Conservation (phyloP, 1,284 basidiomycete species). For the Cutaneotrichosporon cavernicola region DNA sequence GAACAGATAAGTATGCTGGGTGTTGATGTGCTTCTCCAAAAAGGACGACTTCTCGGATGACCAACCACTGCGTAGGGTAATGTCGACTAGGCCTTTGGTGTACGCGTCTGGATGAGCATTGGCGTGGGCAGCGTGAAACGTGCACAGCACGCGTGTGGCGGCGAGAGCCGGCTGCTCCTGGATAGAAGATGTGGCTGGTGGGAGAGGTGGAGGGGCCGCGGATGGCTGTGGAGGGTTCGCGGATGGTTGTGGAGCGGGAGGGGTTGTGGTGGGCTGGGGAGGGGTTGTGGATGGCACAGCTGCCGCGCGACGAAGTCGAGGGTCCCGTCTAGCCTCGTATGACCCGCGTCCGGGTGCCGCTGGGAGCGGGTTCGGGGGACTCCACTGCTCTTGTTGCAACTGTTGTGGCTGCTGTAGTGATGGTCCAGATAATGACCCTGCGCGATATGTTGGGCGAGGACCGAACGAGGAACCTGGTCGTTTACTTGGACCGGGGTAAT, state of each 20-base stretch:
- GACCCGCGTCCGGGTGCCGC: background rate
- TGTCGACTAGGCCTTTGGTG: background rate
- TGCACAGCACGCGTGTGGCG: background rate
- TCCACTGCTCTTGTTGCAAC: background rate
- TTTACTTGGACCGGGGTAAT: background rate
- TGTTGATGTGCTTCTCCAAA: background rate
- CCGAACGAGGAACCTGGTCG: background rate
- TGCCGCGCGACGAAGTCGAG: constrained; percentile 6
- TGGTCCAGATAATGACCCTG: background rate
- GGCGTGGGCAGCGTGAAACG: background rate
- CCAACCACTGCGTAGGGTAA: background rate
- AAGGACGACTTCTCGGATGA: background rate
- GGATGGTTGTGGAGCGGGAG: too few species aligned
- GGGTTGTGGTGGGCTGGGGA: background rate
- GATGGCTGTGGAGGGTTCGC: background rate
- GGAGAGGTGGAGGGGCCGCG: background rate
- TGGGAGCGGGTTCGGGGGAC: background rate
- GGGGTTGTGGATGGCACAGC: background rate
- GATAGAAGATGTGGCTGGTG: background rate
- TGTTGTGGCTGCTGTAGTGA: background rate
- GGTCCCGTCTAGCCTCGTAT: constrained; percentile 12
- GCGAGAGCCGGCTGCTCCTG: background rate
- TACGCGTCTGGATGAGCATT: background rate
- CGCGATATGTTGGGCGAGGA: background rate
- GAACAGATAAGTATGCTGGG: constrained; percentile 1